Evolutionary conservation across 169 alveolate genomes (phyloP), one percentile per base, ranked within the genome.

Genomic region (Eimeria zaria): DNA sequence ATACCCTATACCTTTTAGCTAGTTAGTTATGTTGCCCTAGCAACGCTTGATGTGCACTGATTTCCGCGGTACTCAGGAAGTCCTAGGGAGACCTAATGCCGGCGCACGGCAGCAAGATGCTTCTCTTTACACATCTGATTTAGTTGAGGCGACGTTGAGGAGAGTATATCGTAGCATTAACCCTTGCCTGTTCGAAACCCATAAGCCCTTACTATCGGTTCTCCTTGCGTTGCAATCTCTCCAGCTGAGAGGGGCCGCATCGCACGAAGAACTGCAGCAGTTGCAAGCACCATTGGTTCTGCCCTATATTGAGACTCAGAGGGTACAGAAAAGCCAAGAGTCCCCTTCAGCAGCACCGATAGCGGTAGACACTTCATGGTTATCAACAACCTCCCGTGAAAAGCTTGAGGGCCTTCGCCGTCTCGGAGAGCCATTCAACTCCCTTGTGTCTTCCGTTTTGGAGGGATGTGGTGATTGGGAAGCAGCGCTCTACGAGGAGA

Each of bases 151-250:
- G 44, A 62, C 93, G 76, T 11, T 85, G 48, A 55, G 80, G 30
- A 39, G 93, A 62, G 60, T 98, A 41, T 98, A 97, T 94, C 95
- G 96, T 69, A 98, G 98, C 93, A 98, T 98, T n/a, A 98, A 99
- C 85, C 97, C 99, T 27, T 95, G 96, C 9, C 98, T 99, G 33
- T 99, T 99, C 91, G 98, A 98, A 97, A 97, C 96, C 51, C 99
- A 99, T 97, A 98, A 99, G 95, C 97, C 98, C 76, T 96, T 98
- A 85, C 98, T 98, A 91, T 95, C 99, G 74, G 98, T 98, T 53
- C 97, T 98, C 91, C 98, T 99, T 53, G 98, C 99, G 20, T 91
- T 98, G 58, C 95, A 97, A 95, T 98, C 98, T 53, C 91, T 97
- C 60, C 96, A 96, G 87, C 97, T 97, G 89, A 97, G 96, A 83